These are phyloP conservation scores for Corylus avellana DNA, from an alignment of 306 rosid species.

Conservation along the genomic window DNA sequence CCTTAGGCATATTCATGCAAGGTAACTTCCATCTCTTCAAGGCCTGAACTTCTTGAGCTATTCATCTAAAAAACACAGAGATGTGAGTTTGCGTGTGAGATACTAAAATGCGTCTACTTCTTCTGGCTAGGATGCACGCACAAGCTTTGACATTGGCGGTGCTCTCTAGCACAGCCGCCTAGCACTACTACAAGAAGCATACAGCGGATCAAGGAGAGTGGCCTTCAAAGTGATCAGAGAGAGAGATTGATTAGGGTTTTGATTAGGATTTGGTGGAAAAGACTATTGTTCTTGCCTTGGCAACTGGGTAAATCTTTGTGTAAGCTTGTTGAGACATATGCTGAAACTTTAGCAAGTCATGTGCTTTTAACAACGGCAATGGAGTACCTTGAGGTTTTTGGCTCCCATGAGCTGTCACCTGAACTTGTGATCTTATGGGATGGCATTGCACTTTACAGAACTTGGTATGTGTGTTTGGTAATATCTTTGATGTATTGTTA, in stretches of 20 bases:
- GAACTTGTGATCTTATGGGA: constrained; percentile 81
- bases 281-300: constrained; percentile 90
- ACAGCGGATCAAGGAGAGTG: background rate
- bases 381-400: constrained; percentile 87
- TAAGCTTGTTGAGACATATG: constrained; percentile 96
- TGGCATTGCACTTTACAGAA: constrained; percentile 60
- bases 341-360: constrained; percentile 92
- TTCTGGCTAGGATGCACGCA: too few relatives aligned
- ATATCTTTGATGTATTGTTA: constrained; percentile 7
- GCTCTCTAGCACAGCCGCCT: constrained; percentile 72
- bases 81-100: too few relatives aligned
- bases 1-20: constrained; percentile 85
- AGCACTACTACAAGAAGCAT: constrained; percentile 62
- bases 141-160: constrained; percentile 57
- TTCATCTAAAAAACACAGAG: too few relatives aligned
- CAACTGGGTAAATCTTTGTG: constrained; percentile 89
- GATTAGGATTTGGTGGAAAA: constrained; percentile 93
- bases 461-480: constrained; percentile 50
- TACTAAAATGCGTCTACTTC: background rate
- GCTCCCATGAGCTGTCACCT: constrained; percentile 77
- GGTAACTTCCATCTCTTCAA: constrained; percentile 26
- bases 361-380: constrained; percentile 74
- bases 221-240: constrained; percentile 20
- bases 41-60: background rate
- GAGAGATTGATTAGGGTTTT: background rate